Conservation (phyloP, 2,329 filamentous ascomycete species). For the Aureobasidium leucospermi region DNA sequence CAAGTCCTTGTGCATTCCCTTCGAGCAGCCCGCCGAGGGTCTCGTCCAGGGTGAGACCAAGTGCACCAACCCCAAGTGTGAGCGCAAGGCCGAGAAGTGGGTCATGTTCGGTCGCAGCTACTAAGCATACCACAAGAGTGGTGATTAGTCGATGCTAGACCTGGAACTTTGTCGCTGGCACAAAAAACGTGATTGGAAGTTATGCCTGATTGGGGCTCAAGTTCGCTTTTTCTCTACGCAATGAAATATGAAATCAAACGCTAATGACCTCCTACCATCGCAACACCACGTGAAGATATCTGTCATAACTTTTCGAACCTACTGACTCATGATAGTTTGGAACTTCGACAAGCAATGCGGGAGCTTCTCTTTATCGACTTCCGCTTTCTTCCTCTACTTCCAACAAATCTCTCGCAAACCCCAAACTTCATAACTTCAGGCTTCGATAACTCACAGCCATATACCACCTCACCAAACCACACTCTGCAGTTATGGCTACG, state of each 20-base stretch:
- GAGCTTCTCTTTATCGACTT: too few relatives aligned
- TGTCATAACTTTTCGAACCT: not conserved
- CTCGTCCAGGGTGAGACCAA: conserved; percentile 70
- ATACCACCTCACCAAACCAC: too few relatives aligned
- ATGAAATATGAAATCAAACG: conserved; percentile 11
- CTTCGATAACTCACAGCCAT: too few relatives aligned
- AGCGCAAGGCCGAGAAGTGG: conserved; percentile 69
- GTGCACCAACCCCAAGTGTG: conserved; percentile 85
- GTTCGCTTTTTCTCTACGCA: not conserved
- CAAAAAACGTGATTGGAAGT: not conserved
- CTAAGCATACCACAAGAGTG: conserved; percentile 19
- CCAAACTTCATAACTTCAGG: too few relatives aligned
- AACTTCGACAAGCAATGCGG: too few relatives aligned
- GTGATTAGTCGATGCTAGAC: not conserved
- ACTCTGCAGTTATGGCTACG: too few relatives aligned
- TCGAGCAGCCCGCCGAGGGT: conserved; percentile 77
- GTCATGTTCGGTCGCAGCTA: conserved; percentile 72
- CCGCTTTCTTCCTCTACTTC: too few relatives aligned
- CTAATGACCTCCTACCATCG: not conserved
- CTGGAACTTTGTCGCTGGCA: not conserved
- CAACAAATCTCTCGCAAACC: too few relatives aligned
- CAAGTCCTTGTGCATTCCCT: conserved; percentile 71
- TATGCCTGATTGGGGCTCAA: not conserved
- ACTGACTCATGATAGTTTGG: too few relatives aligned
- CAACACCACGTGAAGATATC: not conserved